Conservation (phyloP, 257 asterid genomes). For the Nyctanthes arbortristis region DNA sequence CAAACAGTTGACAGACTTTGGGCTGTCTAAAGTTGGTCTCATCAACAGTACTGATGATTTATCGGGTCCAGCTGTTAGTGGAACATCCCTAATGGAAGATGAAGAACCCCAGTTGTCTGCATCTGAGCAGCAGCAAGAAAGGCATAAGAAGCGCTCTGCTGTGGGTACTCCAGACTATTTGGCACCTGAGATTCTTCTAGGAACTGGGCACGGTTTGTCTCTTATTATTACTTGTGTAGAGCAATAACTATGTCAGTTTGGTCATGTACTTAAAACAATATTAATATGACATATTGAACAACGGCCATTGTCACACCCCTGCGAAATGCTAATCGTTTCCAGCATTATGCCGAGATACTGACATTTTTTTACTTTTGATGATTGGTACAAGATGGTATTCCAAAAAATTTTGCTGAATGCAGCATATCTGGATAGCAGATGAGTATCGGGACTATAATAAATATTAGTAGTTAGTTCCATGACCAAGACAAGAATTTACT, state of each 20-base stretch:
- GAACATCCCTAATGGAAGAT: constrained; percentile 89
- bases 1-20: constrained; percentile 95
- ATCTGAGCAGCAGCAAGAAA: constrained; percentile 71
- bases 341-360: not conserved
- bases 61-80: constrained; percentile 95
- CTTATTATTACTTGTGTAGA: constrained; percentile 8
- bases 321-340: not conserved
- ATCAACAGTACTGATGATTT: constrained; percentile 96
- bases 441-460: not conserved
- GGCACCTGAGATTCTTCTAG: constrained; percentile 99
- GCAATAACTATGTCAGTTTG: constrained; percentile 1
- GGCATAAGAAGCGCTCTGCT: constrained; percentile 94
- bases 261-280: not conserved
- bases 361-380: not conserved
- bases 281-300: not conserved
- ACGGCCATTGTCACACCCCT: not conserved
- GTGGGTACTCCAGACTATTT: constrained; percentile 99
- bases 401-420: not conserved
- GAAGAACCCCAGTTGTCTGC: constrained; percentile 77
- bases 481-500: not conserved
- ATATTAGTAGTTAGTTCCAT: not conserved
- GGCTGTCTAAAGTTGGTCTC: constrained; percentile 98
- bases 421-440: not conserved
- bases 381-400: not conserved
- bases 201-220: constrained; percentile 97